Base-by-base conservation (phyloP, 2,329 filamentous ascomycete species). In the Rugonectria rugulosa region DNA sequence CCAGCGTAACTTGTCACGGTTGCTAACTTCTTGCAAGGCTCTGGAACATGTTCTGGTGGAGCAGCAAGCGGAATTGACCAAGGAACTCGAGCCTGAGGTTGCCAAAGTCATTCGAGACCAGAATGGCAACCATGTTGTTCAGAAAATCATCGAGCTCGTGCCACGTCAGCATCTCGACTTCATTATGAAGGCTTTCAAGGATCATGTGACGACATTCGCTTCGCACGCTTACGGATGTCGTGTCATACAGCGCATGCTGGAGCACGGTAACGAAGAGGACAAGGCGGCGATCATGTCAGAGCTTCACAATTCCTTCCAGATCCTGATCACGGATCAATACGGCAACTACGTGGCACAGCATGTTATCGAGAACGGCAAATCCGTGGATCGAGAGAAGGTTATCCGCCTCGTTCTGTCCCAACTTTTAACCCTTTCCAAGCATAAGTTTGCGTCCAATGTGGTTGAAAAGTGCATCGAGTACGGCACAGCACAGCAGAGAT, bases 291-390 rank as follows among this genome's bases (percentile, higher is more conserved):
- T 98, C 46, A 83, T 97, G 68, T 77, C 81, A 2, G 94, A 98
- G 75, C 81, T 99, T 19, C 89, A 95, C 68, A 79, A 81, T 9
- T 89, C 88, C 62, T 87, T 90, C 9, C 73, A 84, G 26, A 84
- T 81, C 52, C 84, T 98, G 54, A 90, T 97, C 61, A 86, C 87
- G 1, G 91, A 98, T 68, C 88, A 93, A 62, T 99, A 90, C 69
- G 95, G 95, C 56, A 99, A 99, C 75, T 99, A 99, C 70, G 95
- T 99, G 15, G 89, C 90, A 4, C 95, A 98, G 72, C 92, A 98
- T 70, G 87, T 98, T 46, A 92, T 99, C 58, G 80, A 88, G 57
- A 86, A 91, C 60, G 93, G 93, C 20, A 82, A 87, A 46, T 80
- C 84, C 4, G 85, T 88, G 52, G 92, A 97, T 67, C 85, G 88